Base-by-base conservation (phyloP, 139 green algal species). In the Chlorella sp. region DNA sequence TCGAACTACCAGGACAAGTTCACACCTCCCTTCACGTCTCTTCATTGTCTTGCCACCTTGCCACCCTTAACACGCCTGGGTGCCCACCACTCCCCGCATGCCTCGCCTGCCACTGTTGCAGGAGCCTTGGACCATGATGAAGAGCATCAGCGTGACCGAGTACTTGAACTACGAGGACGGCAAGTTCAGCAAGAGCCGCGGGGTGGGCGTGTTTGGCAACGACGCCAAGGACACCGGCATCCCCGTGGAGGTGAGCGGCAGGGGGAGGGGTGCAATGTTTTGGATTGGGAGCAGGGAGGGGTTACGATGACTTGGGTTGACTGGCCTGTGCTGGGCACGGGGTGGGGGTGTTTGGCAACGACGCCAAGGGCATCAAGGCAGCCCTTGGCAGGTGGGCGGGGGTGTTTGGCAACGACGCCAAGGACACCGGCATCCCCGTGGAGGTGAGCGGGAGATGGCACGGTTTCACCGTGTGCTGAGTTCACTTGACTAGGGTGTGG, bases 81-180 rank as follows among this genome's bases (percentile, higher is more conserved):
- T 9, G 9, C 48, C 9, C 48, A 9, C 9, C 48, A 57, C 48
- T 9, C 48, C 48, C 48, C 84, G 24, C 71, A 53, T 28, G 4
- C 34, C 34, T 57, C 28, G 3, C 37, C 15, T n/a, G 26, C 39
- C 36, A 32, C 18, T 26, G 4, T 22, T 48, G 75, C 83, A 90
- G 76, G 84, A 97, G 89, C 81, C 88, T 22, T 99, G 98, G 98
- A 99, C 98, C 22, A 95, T 99, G 93, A 99, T 99, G 98, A 94
- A 94, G 71, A 95, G 86, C 89, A 99, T 99, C 92, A 97, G 92
- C 79, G 98, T 99, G 12, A 99, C 96, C 4, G 98, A 99, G 95
- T 99, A 99, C 95, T 93, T 99, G 42, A 99, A 99, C 94, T 99
- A 99, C 90, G 98, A 99, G 95, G 96, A 95, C 71, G 97, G 96